Base-by-base conservation (phyloP, 169 alveolate genomes). In the Cryptosporidium viatorum region DNA sequence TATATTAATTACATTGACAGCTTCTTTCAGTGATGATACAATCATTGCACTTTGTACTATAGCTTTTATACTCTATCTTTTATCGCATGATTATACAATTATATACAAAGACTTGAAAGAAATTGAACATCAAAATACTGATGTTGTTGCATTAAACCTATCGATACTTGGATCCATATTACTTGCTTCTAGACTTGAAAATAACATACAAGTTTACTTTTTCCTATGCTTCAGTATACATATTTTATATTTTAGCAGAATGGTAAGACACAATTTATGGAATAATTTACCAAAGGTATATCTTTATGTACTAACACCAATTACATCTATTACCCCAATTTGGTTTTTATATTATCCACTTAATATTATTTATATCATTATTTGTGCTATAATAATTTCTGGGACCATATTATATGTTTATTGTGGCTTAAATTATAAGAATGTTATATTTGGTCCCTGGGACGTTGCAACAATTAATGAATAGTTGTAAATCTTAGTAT, bases 141-240 rank as follows among this genome's bases (percentile, higher is more conserved):
- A 59, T 65, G 86, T 73, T 16, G 86, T 73, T 31, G 86, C 86
- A 6, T 39, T 73, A 16, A 80, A 80, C 39, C 62, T 80, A 7
- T 59, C 89, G 8, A 80, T 80, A 8, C 75, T 80, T 65, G 89
- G 89, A 8, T 80, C 89, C n/a, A 80, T 80, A 43, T 31, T 80
- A n/a, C 89, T 80, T 50, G 89, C 89, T 14, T 80, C 89, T 21
- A 80, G 89, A 50, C 68, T 80, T n/a, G 75, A 80, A 80, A 80
- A 80, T 31, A 80, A 62, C 4, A 62, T 80, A 21, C 89, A 80
- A 80, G 75, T 80, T 23, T 80, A 80, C 37, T 80, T 65, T 60
- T 80, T 80, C 51, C 55, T 67, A n/a, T 80, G 73, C 52, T 80
- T 80, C 68, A 62, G 80, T 6, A 59, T 80, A 29, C 80, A 80